Evolutionary conservation across 306 rosid species (phyloP), one percentile per base, ranked within the genome.

Genomic region (Mimosa bimucronata): DNA sequence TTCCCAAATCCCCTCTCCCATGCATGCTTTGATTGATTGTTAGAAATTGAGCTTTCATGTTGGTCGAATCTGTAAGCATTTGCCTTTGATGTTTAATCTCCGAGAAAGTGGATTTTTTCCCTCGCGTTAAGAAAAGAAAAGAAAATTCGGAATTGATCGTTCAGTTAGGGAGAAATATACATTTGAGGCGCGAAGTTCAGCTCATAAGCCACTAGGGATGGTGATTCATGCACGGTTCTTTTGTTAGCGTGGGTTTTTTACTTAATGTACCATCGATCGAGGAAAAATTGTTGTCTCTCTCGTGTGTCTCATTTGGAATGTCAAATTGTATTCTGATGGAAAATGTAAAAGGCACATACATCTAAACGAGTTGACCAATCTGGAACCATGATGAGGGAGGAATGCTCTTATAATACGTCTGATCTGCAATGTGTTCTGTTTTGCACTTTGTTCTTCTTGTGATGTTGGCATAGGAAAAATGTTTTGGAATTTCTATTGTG

Each of bases 1-100:
- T n/a, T n/a, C n/a, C n/a, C n/a, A n/a, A n/a, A n/a, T n/a, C n/a
- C n/a, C n/a, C n/a, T n/a, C n/a, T 45, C 74, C 77, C 89, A 60
- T 94, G 89, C 87, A 57, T 80, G 75, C 5, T 55, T 58, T 78
- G 70, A 28, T 87, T 41, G 13, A 55, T 70, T 7, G 65, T 15
- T 45, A 3, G 16, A 73, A 50, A 60, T 68, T 6, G 71, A 26
- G 68, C 44, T 4, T 73, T 19, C 40, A 73, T 25, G 55, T 77
- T 79, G n/a, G 40, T 57, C 13, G 16, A 42, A 48, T 73, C 57
- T 7, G 67, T 42, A 5, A 37, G 31, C 80, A 31, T 66, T 42
- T 73, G 46, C 45, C 10, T 62, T 16, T 71, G n/a, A 52, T 62
- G 29, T 48, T 18, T 45, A 16, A 21, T 12, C 46, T 28, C 5